Evolutionary conservation across 129 eudicot genomes (phyloP), one percentile per base, ranked within the genome.

Genomic region (Escallonia herrerae): DNA sequence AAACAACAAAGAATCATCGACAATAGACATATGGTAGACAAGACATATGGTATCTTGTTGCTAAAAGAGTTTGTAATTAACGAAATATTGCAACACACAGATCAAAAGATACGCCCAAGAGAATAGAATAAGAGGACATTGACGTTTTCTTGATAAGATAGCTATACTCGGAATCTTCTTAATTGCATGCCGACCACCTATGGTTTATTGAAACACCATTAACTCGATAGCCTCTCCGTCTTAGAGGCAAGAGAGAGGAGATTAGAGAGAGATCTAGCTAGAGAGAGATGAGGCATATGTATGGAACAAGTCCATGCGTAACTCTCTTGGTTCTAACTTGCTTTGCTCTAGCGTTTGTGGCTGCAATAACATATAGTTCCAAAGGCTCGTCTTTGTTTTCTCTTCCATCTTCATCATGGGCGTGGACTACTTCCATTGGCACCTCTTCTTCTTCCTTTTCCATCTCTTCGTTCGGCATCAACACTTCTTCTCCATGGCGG

Each of bases 361-460:
- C 66, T n/a, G 51, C 69, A 0, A 61, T 75, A 52, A 67, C 79
- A 9, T 78, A 56, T 57, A 72, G 65, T 5, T 76, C 83, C 63
- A 65, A 60, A n/a, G 52, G 51, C 6, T 49, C 71, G 40, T 82
- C 79, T 47, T 40, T 78, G 44, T 69, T 68, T 66, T 64, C 84
- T 70, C 75, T 71, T 14, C 81, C 83, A 51, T 74, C 77, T 37
- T 76, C 87, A 2, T 73, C 79, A 40, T 79, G 54, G 75, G 33
- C 82, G 7, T 72, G 78, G 73, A 63, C 77, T 53, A 42, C 79
- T 47, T 10, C 15, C 41, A 44, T 11, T 22, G 5, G 43, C 22
- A 12, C 50, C 22, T 63, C 70, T 33, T 51, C 72, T 13, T 48
- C 68, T 62, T 68, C 75, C 4, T 37, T 33, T 7, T 56, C 61